phyloP scores from a whole-genome alignment of 2,329 filamentous ascomycete genomes.

The Madurella fahalii region DNA sequence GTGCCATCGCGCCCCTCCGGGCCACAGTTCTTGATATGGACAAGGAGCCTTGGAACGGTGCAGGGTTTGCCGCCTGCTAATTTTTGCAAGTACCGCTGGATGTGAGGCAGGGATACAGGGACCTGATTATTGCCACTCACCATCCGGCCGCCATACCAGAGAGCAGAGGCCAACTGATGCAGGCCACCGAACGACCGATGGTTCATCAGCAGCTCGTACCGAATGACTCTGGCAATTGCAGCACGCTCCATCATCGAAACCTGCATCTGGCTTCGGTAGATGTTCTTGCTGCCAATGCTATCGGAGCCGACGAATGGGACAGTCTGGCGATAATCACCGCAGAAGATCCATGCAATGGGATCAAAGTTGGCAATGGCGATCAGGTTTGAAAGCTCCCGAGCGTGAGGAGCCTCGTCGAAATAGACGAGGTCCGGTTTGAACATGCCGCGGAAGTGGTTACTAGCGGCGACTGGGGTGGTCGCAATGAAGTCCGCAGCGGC shows the following conservation, averaged over 20 bases:
- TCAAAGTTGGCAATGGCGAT: constrained; percentile 15
- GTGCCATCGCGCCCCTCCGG: constrained; percentile 17
- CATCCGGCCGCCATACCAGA: constrained; percentile 39
- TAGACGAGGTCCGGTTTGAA: constrained; percentile 13
- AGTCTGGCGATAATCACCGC: constrained; percentile 12
- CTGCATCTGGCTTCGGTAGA: constrained; percentile 8
- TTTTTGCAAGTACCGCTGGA: background rate
- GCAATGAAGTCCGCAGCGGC: constrained; percentile 14
- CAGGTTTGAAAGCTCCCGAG: constrained; percentile 10
- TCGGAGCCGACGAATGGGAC: constrained; percentile 10
- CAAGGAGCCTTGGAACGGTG: constrained; percentile 36
- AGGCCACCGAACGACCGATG: constrained; percentile 23
- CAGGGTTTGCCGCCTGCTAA: constrained; percentile 11
- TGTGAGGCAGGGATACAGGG: constrained; percentile 16
- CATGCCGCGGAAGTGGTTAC: constrained; percentile 10
- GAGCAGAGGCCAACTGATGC: constrained; percentile 34
- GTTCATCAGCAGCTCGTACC: constrained; percentile 11
- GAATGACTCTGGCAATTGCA: background rate
- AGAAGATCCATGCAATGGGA: constrained; percentile 14
- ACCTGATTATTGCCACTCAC: background rate
- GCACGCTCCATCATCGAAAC: constrained; percentile 15
- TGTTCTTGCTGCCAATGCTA: background rate
- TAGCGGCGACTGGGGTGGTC: constrained; percentile 11
- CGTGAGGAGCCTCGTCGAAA: constrained; percentile 14
- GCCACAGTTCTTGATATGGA: constrained; percentile 26